Base-by-base conservation (phyloP, 1,284 basidiomycete species). In the Cryptococcus neoformans region DNA sequence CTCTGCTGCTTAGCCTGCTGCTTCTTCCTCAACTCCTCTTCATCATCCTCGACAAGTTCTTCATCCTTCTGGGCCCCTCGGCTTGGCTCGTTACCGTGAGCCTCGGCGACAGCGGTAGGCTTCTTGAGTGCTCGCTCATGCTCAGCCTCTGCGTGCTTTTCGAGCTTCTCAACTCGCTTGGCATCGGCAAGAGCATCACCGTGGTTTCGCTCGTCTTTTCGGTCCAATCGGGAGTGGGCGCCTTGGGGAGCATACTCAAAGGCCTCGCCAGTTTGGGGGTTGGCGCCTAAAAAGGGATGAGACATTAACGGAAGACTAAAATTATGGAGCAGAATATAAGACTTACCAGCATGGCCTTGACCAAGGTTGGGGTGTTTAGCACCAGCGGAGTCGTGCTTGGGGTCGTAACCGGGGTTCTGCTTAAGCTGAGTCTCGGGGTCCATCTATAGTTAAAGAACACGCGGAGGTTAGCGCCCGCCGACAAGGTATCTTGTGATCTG, bases 11-110 rank as follows among this genome's bases (percentile, higher is more conserved):
- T 70, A 36, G 66, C 63, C 61, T 67, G 65, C 21, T 67, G 64
- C 62, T 59, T 68, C 60, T 65, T 63, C 50, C 55, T 62, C 28
- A 67, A 41, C 39, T 58, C 58, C 51, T 62, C 68, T 51, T 67
- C 67, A 42, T 73, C 70, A 36, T 73, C 70, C 14, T 69, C 59
- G 12, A 65, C 28, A 40, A 73, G 54, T 60, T 68, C 51, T 59
- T 67, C 60, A 59, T 73, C 70, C 54, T 63, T 67, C 56, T 67
- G 65, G 41, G 70, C 70, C 21, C 21, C 70, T 35, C 59, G 44
- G 11, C 55, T 60, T 2, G 70, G 70, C 58, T 69, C 67, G 58
- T 72, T 72, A 11, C 70, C 70, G 59, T 72, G 70, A 14, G 58
- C 57, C n/a, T 38, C 38, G 11, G 70, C 70, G n/a, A 62, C 36